Percentiles rank a stretch among this genome's conserved stretches.
Evolutionary conservation across 75 land plant genomes (phyloP).

Genomic region (Picea glauca): DNA sequence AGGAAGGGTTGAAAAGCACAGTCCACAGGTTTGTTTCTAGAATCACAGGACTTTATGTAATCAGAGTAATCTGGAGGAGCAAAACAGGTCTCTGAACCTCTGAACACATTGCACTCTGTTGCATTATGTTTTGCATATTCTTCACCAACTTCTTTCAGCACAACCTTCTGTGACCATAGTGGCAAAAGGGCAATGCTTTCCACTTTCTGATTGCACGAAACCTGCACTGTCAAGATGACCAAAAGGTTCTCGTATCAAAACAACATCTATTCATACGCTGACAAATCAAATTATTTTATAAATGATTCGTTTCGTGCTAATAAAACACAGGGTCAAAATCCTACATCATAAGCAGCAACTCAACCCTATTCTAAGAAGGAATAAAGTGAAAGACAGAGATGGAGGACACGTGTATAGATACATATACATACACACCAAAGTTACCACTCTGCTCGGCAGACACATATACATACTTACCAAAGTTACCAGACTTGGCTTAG

Average conservation of each 20-base stretch:
- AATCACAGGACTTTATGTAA: slow-evolving; percentile 18
- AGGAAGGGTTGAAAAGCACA: slow-evolving; percentile 19
- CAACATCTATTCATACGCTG: neutral
- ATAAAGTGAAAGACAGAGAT: neutral
- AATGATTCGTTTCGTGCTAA: neutral
- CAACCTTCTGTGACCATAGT: slow-evolving; percentile 20
- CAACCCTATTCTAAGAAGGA: neutral
- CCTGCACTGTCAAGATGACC: neutral
- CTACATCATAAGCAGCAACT: neutral
- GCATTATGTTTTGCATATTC: slow-evolving; percentile 10
- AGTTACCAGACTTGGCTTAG: no score
- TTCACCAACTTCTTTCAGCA: slow-evolving; percentile 18
- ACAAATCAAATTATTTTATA: neutral
- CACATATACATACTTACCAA: no score
- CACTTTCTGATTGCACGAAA: neutral
- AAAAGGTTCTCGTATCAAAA: neutral
- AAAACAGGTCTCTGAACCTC: slow-evolving; percentile 19
- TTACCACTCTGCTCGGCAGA: no score
- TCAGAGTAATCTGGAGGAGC: slow-evolving; percentile 17
- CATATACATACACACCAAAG: no score
- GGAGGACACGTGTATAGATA: no score
- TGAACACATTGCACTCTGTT: slow-evolving; percentile 25
- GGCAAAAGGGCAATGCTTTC: slow-evolving; percentile 12
- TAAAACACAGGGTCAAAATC: neutral
- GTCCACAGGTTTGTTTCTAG: slow-evolving; percentile 17